phyloP scores from a whole-genome alignment of 2,329 filamentous ascomycete species.

The Monilinia fructigena region DNA sequence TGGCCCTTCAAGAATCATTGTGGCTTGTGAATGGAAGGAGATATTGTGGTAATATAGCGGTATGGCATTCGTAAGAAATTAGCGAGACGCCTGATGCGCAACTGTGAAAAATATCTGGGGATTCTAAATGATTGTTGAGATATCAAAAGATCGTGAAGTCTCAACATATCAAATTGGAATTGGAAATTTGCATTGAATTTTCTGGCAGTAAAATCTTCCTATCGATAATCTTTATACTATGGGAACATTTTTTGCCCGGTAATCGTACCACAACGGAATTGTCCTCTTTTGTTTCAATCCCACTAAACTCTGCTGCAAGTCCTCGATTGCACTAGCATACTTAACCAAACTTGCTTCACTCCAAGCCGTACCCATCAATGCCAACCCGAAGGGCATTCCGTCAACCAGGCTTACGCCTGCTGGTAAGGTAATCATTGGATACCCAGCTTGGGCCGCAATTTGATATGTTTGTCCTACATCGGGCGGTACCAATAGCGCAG shows the following conservation, averaged over 20 bases:
- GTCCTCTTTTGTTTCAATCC: constrained; percentile 49
- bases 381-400: constrained; percentile 62
- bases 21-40: too few species aligned
- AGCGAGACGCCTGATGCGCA: too few species aligned
- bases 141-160: not conserved
- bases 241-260: constrained; percentile 49
- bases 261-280: constrained; percentile 53
- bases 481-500: constrained; percentile 66
- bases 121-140: not conserved
- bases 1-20: too few species aligned
- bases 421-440: constrained; percentile 69
- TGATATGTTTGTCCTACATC: constrained; percentile 67
- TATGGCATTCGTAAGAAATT: too few species aligned
- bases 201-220: not conserved
- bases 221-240: not conserved
- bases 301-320: constrained; percentile 45
- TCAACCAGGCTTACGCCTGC: constrained; percentile 53
- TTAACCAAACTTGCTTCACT: constrained; percentile 56
- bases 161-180: not conserved
- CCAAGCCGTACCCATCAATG: constrained; percentile 61
- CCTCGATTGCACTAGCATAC: constrained; percentile 63
- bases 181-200: not conserved
- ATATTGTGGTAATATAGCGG: too few species aligned
- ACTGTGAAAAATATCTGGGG: not conserved
- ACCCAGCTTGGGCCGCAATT: constrained; percentile 72